These are phyloP conservation scores for Monosporascus ibericus DNA, from an alignment of 2,329 filamentous ascomycete genomes.

Conservation along the genomic window DNA sequence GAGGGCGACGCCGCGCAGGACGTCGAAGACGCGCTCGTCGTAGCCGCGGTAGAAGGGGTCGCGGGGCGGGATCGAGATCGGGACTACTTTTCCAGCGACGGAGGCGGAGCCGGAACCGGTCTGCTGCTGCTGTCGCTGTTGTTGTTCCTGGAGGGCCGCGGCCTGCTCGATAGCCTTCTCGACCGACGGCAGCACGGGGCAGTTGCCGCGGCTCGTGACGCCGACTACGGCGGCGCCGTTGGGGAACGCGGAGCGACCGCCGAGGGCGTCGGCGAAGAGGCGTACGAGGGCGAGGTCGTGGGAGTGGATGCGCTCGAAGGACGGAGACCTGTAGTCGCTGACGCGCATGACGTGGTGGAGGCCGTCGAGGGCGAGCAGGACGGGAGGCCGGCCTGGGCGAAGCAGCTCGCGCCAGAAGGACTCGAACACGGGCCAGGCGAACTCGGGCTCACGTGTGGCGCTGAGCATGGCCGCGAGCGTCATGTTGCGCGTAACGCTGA, in stretches of 20 bases:
- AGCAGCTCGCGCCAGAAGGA: constrained; percentile 78
- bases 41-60: constrained; percentile 52
- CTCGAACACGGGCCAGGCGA: constrained; percentile 74
- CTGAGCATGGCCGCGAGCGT: constrained; percentile 63
- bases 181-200: constrained; percentile 57
- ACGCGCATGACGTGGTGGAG: constrained; percentile 75
- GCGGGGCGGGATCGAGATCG: constrained; percentile 25
- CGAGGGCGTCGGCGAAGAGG: constrained; percentile 68
- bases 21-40: constrained; percentile 50
- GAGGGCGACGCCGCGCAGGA: constrained; percentile 43
- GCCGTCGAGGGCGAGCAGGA: constrained; percentile 74
- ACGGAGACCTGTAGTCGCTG: constrained; percentile 67
- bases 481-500: constrained; percentile 50
- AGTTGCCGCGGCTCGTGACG: constrained; percentile 68
- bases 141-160: constrained; percentile 27
- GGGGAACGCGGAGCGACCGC: constrained; percentile 47
- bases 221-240: constrained; percentile 79
- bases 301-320: constrained; percentile 72
- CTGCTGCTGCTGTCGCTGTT: constrained; percentile 17
- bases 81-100: constrained; percentile 3
- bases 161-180: constrained; percentile 59
- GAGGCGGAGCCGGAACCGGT: constrained; percentile 11
- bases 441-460: constrained; percentile 67
- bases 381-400: constrained; percentile 36
- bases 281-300: constrained; percentile 75